These are phyloP conservation scores for Saksenaea oblongispora DNA, from an alignment of 371 early-diverging fungal genomes.

Conservation along the genomic window DNA sequence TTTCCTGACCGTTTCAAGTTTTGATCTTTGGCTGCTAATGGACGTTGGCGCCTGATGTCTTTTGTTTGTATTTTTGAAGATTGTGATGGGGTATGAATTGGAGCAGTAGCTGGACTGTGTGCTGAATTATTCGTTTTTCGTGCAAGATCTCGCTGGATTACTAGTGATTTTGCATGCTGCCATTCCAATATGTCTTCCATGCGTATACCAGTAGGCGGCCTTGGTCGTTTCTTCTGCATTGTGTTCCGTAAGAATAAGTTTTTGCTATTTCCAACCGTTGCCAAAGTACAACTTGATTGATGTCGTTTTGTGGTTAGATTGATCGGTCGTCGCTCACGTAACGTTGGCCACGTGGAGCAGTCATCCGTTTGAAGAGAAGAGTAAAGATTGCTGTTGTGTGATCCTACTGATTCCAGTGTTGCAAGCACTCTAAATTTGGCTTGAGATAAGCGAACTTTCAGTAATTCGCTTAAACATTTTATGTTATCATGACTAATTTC, in stretches of 20 bases:
- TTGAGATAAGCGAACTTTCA: slow-evolving; percentile 28
- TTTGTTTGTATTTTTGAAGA: neutral
- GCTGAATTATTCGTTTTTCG: neutral
- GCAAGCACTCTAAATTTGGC: slow-evolving; percentile 33
- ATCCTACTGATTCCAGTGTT: slow-evolving; percentile 9
- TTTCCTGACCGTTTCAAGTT: neutral
- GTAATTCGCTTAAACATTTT: slow-evolving; percentile 18
- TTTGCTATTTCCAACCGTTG: slow-evolving; percentile 24
- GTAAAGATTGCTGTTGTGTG: slow-evolving; percentile 16
- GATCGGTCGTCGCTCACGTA: slow-evolving; percentile 7
- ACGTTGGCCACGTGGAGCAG: slow-evolving; percentile 11
- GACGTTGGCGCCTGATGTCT: neutral
- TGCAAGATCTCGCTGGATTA: neutral
- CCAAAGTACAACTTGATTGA: neutral
- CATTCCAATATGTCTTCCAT: neutral
- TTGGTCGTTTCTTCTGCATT: slow-evolving; percentile 3
- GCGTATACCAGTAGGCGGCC: neutral
- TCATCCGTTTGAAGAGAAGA: slow-evolving; percentile 3
- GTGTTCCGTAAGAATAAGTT: slow-evolving; percentile 10
- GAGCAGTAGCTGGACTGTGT: slow-evolving; percentile 7
- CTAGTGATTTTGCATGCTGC: neutral
- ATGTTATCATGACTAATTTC: slow-evolving; percentile 25
- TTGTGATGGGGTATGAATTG: slow-evolving; percentile 11
- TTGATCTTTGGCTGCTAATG: neutral
- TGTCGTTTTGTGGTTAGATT: slow-evolving; percentile 17